A percentile compares a stretch with the other conserved stretches of the same genome.
phyloP scores from a whole-genome alignment of 768 basidiomycete species.

The Xerocomus potaroensis region DNA sequence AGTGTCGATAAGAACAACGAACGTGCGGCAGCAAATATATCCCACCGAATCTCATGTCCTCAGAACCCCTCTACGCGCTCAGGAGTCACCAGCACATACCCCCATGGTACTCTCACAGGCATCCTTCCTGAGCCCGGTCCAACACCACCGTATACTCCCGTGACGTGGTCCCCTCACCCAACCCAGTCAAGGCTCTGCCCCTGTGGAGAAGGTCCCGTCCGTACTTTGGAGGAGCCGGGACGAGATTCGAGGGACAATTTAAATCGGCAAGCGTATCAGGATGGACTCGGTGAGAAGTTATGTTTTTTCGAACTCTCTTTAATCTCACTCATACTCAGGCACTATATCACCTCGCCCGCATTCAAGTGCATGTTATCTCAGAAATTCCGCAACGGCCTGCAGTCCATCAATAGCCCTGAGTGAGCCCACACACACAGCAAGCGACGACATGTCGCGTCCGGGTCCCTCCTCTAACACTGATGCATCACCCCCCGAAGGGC shows the following conservation, averaged over 20 bases:
- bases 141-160: conserved; percentile 23
- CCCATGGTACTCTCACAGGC: background rate
- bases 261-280: too few species aligned
- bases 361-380: background rate
- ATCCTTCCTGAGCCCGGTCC: conserved; percentile 14
- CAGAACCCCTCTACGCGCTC: conserved; percentile 7
- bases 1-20: conserved; percentile 1
- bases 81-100: conserved; percentile 1
- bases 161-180: background rate
- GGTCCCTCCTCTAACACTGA: background rate
- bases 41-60: background rate
- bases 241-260: conserved; percentile 11
- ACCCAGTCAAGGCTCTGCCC: background rate
- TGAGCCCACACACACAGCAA: conserved; percentile 2
- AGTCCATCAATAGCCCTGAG: conserved; percentile 6
- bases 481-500: conserved; percentile 23
- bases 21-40: background rate
- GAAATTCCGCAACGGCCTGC: background rate
- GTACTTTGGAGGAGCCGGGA: conserved; percentile 21
- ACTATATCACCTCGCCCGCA: background rate
- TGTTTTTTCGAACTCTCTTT: too few species aligned
- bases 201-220: conserved; percentile 7
- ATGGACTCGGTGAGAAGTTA: too few species aligned
- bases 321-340: background rate
- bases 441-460: too few species aligned